Base-by-base conservation (phyloP, 306 rosid genomes). In the Lotus japonicus region DNA sequence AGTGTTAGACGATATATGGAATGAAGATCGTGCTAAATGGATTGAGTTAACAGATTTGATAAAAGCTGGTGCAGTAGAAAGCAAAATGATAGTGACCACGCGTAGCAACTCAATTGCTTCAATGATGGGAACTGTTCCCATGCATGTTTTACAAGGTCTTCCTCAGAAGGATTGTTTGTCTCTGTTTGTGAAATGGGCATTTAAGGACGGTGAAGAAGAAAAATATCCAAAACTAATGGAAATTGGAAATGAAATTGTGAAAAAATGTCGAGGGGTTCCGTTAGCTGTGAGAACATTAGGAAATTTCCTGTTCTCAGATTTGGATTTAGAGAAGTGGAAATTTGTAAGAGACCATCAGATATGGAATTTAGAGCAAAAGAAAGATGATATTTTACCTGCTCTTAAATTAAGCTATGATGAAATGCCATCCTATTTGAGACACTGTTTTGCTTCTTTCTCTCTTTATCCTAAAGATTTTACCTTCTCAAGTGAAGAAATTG, bases 381-480 rank as follows among this genome's bases (percentile, higher is more conserved):
- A 21, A 28, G 17, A 38, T 49, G 69, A 50, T 6, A 60, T 71
- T 60, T 36, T 60, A 36, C 53, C 76, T 0, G 62, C 53, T 0
- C 43, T 71, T 0, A 71, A 71, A 31, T 49, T 71, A 8, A 59
- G 69, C 33, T 71, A 59, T 21, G 69, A 60, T 50, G 61, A 71
- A 59, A 49, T 71, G 69, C 52, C 76, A 5, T 59, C 68, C 1
- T 16, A 66, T 49, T 31, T 66, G 59, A 66, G 33, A 33, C 71
- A 66, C 0, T 66, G 59, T 33, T 66, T 66, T 33, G 11, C 71
- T 49, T 10, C 4, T n/a, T 33, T 48, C 12, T 65, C 58, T 21
- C 71, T 65, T 15, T 65, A 28, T 13, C 71, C 59, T 15, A 66
- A 66, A 33, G 59, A 12, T 33, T 49, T 11, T 66, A 0, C 0